Conservation (phyloP, 192 early-diverging fungal genomes). For the Physocladia obscura region DNA sequence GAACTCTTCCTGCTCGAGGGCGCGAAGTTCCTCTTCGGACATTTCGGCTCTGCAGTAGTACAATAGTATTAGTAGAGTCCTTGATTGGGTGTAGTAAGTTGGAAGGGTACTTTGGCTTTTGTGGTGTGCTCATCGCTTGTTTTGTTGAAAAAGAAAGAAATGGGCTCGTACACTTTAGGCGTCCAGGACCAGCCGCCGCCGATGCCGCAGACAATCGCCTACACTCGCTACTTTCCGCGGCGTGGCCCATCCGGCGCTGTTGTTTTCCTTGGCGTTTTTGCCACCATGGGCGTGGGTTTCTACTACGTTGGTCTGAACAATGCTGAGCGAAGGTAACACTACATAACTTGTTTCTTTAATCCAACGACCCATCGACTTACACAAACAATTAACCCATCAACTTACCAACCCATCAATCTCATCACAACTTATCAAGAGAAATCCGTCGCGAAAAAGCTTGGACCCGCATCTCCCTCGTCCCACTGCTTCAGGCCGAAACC, state of each 20-base stretch:
- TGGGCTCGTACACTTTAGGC: neutral
- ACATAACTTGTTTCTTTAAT: slow-evolving; percentile 6
- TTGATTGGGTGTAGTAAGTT: neutral
- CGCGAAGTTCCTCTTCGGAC: slow-evolving; percentile 88
- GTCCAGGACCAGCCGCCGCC: slow-evolving; percentile 72
- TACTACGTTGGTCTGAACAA: slow-evolving; percentile 68
- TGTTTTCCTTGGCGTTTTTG: slow-evolving; percentile 72
- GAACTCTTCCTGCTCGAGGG: slow-evolving; percentile 92
- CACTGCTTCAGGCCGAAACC: slow-evolving; percentile 87
- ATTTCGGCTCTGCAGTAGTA: slow-evolving; percentile 41
- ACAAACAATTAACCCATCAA: neutral
- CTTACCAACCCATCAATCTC: too few relatives aligned
- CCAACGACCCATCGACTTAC: neutral
- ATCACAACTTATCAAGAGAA: slow-evolving; percentile 68
- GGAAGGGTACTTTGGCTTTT: neutral
- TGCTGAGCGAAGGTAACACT: slow-evolving; percentile 60
- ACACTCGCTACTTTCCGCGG: slow-evolving; percentile 85
- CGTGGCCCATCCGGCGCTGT: slow-evolving; percentile 86
- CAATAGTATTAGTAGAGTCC: neutral
- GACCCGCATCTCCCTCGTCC: slow-evolving; percentile 88
- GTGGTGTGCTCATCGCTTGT: neutral
- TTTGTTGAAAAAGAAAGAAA: neutral
- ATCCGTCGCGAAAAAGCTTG: slow-evolving; percentile 89
- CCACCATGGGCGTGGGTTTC: slow-evolving; percentile 80
- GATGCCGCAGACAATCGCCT: slow-evolving; percentile 78